Evolutionary conservation across 106 monocot species (phyloP), one percentile per base, ranked within the genome.

Genomic region (Chionographis japonica): DNA sequence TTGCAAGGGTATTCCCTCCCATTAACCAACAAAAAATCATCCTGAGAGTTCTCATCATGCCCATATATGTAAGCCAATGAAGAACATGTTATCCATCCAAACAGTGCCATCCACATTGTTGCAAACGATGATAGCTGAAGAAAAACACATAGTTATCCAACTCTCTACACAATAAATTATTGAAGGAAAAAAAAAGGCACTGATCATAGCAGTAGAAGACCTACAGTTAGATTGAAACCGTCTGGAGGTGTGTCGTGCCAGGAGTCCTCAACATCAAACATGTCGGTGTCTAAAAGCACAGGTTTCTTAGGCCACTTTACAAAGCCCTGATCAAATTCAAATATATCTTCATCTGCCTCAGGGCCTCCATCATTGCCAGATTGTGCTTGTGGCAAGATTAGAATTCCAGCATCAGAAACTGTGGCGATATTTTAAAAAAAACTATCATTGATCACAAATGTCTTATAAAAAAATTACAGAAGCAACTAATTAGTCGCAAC

Each of bases 211-310:
- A 63, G 43, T 52, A 6, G 8, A 42, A 50, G 60, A 64, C 78
- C 6, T 80, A 95, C 91, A 50, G 73, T 85, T 65, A 93, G 68
- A 66, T 62, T 78, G 63, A 93, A 99, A 57, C 90, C 93, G 61
- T 90, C 93, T 36, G 98, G 98, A 50, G 93, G 85, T 15, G 90
- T 84, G 57, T 99, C 93, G 72, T 99, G 90, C 98, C 86, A 93
- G 2, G 90, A 90, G 58, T 99, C 98, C 53, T 90, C 87, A 6
- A 88, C 83, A 13, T 84, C 85, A 77, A 99, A 99, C 81, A 81
- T 66, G 63, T 93, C 85, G 18, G 93, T 85, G n/a, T 99, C 90
- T 73, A 93, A 78, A 73, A 98, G 78, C 49, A 98, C 81, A 66
- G 90, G 75, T 60, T 99, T 99, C 74, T 73, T 85, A 4, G 98